Base-by-base conservation (phyloP, 495 filamentous ascomycete species). In the Penicillium chermesinum region DNA sequence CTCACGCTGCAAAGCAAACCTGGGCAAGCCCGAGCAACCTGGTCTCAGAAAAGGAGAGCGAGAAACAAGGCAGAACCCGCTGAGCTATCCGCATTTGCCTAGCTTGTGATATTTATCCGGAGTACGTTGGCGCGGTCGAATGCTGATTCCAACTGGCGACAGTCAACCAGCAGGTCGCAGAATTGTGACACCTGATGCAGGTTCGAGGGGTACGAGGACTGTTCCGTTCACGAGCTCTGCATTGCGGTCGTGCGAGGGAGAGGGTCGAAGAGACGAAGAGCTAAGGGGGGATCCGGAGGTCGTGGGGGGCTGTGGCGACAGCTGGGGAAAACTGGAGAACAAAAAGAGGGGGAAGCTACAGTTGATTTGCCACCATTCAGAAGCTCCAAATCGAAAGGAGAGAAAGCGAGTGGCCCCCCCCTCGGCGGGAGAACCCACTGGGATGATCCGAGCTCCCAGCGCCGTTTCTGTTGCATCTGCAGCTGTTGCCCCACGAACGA, bases 171-270 rank as follows among this genome's bases (percentile, higher is more conserved):
- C 25, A 33, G 27, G 46, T 16, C 40, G 36, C 15, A 41, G 17
- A 39, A 37, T 49, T 48, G 60, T 63, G 57, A 50, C 54, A 63
- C 60, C 60, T 58, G 54, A 59, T 47, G 44, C 53, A 50, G 57
- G 35, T 57, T 53, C 54, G 35, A 55, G 40, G 19, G 35, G 38
- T n/a, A 55, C 53, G 56, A 62, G 53, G 56, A 57, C 46, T 30
- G 19, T 15, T 41, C 37, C 34, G 36, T 53, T 57, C 53, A 62
- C 53, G 36, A 48, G 46, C 16, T 44, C 52, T 55, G 56, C 53
- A 55, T 50, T 21, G 21, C 15, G 25, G 52, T 50, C 42, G 50
- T 57, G 53, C 48, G 32, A 54, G 34, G 42, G 32, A n/a, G 27
- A 30, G 8, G 25, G 22, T 15, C n/a, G n/a, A n/a, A n/a, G n/a